phyloP scores from a whole-genome alignment of 192 early-diverging fungal species.

The Entomortierella parvispora region DNA sequence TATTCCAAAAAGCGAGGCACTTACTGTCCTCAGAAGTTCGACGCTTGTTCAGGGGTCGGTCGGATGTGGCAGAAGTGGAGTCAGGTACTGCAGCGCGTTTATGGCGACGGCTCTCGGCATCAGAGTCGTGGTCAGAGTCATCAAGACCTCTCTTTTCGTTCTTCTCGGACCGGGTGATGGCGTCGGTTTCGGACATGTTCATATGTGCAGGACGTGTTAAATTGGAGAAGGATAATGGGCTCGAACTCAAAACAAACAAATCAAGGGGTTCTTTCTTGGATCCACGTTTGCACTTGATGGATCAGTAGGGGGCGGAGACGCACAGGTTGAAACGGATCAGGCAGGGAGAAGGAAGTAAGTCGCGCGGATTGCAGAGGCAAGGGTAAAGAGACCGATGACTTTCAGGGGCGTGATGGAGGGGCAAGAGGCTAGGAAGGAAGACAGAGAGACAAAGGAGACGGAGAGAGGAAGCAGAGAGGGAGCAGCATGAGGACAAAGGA shows the following conservation, averaged over 20 bases:
- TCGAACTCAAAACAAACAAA: background rate
- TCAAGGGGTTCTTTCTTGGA: too few relatives aligned
- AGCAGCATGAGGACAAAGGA: too few relatives aligned
- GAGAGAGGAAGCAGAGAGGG: too few relatives aligned
- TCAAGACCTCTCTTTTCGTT: slow-evolving; percentile 48
- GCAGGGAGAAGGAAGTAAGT: background rate
- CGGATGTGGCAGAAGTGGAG: slow-evolving; percentile 7
- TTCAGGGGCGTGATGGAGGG: too few relatives aligned
- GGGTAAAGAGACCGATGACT: too few relatives aligned
- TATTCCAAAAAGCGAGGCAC: background rate
- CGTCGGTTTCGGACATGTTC: slow-evolving; percentile 7
- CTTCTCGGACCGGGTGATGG: slow-evolving; percentile 1
- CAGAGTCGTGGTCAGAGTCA: slow-evolving; percentile 40
- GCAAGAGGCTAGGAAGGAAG: too few relatives aligned
- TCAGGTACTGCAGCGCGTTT: slow-evolving; percentile 50
- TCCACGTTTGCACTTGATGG: too few relatives aligned
- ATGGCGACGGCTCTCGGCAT: slow-evolving; percentile 44
- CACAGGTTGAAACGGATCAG: background rate
- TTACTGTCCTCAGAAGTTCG: slow-evolving; percentile 28
- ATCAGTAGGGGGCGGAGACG: background rate
- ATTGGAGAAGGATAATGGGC: background rate
- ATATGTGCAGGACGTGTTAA: background rate
- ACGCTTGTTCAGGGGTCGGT: slow-evolving; percentile 24
- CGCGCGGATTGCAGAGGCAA: too few relatives aligned
- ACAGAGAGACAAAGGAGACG: too few relatives aligned